Evolutionary conservation across 768 basidiomycete species (phyloP).

Genomic region (Lentinula detonsa): DNA sequence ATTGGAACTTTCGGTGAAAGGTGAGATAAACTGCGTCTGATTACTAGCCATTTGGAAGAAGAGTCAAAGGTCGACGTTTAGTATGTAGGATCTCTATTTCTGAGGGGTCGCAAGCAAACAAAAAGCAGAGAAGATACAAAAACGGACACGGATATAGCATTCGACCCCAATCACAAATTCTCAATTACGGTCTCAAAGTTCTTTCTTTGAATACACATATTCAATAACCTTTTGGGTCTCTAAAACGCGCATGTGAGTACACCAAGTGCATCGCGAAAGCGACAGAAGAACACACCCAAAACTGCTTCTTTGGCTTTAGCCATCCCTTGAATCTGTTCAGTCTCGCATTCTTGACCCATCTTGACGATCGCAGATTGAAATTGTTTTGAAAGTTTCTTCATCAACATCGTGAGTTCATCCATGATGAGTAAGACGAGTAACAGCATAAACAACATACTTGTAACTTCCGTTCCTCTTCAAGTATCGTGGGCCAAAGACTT

Average conservation of each 20-base stretch:
- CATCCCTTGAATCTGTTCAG: conserved; percentile 2
- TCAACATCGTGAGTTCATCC: too few species aligned
- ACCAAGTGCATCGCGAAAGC: neutral
- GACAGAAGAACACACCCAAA: neutral
- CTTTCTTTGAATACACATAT: neutral
- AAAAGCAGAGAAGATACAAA: neutral
- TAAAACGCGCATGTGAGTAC: neutral
- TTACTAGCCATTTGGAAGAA: too few species aligned
- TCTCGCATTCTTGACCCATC: neutral
- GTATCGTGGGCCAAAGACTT: neutral
- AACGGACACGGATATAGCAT: neutral
- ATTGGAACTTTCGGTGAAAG: too few species aligned
- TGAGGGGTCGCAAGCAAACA: too few species aligned
- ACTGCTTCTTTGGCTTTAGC: neutral
- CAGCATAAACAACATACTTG: neutral
- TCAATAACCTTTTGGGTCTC: conserved; percentile 3
- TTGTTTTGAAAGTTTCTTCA: neutral
- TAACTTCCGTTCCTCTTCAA: neutral
- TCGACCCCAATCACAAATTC: neutral
- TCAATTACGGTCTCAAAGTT: neutral
- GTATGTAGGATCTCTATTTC: too few species aligned
- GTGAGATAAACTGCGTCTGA: too few species aligned
- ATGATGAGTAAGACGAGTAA: neutral
- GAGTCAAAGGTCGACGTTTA: too few species aligned
- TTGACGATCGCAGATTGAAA: neutral